Base-by-base conservation (phyloP, 2,329 filamentous ascomycete genomes). In the Seiridium unicorne region DNA sequence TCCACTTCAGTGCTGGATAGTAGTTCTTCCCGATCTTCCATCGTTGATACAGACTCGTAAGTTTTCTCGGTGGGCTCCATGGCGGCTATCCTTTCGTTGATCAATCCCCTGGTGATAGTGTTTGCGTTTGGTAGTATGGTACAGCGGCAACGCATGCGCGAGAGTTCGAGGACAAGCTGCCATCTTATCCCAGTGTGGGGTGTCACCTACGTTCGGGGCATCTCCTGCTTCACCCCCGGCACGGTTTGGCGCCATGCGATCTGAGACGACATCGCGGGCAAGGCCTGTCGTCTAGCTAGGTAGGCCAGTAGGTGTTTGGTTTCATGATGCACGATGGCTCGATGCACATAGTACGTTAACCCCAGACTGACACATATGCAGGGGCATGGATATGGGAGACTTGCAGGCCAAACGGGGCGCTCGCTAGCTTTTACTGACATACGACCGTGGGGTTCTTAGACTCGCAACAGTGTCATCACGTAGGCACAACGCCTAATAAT, bases 1-100 rank as follows among this genome's bases (percentile, higher is more conserved):
- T 73, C 71, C 31, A 75, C 70, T 57, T 76, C 74, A 32, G 70
- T 73, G 62, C 64, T 70, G 51, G 69, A 72, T 13, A 64, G 55
- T 38, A 65, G 63, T 32, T 72, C 67, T 34, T 72, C 71, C 13
- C 63, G 63, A 44, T 73, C 69, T 9, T 74, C 71, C 34, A 65
- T 61, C 35, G 61, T 58, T 40, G 63, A 62, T 44, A 69, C 63
- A 31, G 64, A 66, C 31, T 70, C 59, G 61, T 71, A 71, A 18
- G 62, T 62, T n/a, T 63, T 34, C 53, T 42, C 58, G 10, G 34
- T 58, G 8, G 55, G 55, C 11, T 56, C 62, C 64, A 66, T 66
- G 7, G 2, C 32, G 32, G 26, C 35, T 26, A 2, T 26, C 18
- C 18, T 2, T 42, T 9, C n/a, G 2, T 44, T 7, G 40, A 48